A percentile compares a stretch with the other conserved stretches of the same genome.
Evolutionary conservation across 805 yeast species (phyloP).

Genomic region (Trichomonascus vanleenenianus): DNA sequence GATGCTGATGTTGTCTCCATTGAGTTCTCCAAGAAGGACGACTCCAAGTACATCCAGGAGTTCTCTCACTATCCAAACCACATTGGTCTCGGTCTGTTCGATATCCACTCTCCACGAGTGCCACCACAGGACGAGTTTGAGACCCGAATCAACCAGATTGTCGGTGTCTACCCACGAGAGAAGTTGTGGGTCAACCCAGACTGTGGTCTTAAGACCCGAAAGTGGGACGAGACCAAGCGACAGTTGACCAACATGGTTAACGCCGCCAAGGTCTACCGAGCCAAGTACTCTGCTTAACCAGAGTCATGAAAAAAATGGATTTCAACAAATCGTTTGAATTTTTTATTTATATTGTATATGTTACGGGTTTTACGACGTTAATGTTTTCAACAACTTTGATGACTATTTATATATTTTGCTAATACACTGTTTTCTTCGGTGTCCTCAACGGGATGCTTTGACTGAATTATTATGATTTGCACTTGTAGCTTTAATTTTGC

Average conservation of each 20-base stretch:
- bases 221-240: constrained; percentile 95
- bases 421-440: too few relatives aligned
- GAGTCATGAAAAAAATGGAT: constrained; percentile 1
- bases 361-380: neutral
- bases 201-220: constrained; percentile 99
- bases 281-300: constrained; percentile 32
- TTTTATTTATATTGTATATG: constrained; percentile 1
- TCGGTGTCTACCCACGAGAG: constrained; percentile 95
- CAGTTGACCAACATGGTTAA: constrained; percentile 98
- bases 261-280: constrained; percentile 95
- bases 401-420: too few relatives aligned
- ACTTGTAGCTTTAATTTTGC: too few relatives aligned
- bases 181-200: constrained; percentile 99
- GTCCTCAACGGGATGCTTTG: too few relatives aligned
- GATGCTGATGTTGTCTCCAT: constrained; percentile 99
- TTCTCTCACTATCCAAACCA: constrained; percentile 98
- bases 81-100: constrained; percentile 98
- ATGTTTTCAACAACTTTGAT: constrained; percentile 3
- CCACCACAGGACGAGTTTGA: constrained; percentile 97
- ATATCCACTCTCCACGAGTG: constrained; percentile 99
- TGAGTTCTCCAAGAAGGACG: constrained; percentile 99
- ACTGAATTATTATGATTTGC: too few relatives aligned
- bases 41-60: constrained; percentile 95
- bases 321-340: constrained; percentile 1
- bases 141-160: constrained; percentile 85